A percentile compares a stretch with the other conserved stretches of the same genome.
These are phyloP conservation scores for Trichoderma breve DNA, from an alignment of 2,329 filamentous ascomycete species.

Conservation along the genomic window DNA sequence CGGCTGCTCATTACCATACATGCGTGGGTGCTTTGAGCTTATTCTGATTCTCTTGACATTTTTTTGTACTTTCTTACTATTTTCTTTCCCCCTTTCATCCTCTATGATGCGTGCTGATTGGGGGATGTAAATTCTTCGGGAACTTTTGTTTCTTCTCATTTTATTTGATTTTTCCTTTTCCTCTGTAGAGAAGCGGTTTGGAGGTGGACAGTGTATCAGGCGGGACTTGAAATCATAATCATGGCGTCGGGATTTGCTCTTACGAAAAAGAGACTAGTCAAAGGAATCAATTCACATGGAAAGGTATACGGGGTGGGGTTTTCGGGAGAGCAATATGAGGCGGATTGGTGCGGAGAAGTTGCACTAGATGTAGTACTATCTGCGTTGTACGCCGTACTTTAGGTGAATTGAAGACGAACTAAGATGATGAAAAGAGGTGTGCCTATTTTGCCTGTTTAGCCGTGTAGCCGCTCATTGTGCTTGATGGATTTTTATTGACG, in stretches of 20 bases:
- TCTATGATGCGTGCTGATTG: neutral
- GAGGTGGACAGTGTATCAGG: slow-evolving; percentile 30
- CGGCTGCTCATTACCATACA: slow-evolving; percentile 3
- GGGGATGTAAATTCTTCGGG: neutral
- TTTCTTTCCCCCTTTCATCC: slow-evolving; percentile 15
- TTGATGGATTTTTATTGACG: neutral
- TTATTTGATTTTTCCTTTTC: neutral
- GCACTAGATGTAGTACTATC: neutral
- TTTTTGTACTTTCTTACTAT: slow-evolving; percentile 17
- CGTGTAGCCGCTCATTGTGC: neutral
- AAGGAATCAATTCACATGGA: neutral
- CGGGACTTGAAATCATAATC: slow-evolving; percentile 35
- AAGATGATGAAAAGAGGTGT: neutral
- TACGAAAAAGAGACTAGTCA: slow-evolving; percentile 10
- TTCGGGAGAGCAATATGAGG: neutral
- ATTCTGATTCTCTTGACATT: slow-evolving; percentile 19
- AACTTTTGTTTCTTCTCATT: neutral
- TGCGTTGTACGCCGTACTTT: neutral
- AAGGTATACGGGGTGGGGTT: slow-evolving; percentile 2
- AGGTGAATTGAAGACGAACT: slow-evolving; percentile 2
- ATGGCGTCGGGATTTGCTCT: slow-evolving; percentile 21
- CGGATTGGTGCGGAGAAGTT: slow-evolving; percentile 3
- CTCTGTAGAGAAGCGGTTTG: slow-evolving; percentile 15
- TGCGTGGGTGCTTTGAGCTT: neutral
- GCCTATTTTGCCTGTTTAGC: neutral